Percentiles rank a stretch among this genome's conserved stretches.
phyloP scores from a whole-genome alignment of 371 early-diverging fungal species.

The Haplosporangium sp. region DNA sequence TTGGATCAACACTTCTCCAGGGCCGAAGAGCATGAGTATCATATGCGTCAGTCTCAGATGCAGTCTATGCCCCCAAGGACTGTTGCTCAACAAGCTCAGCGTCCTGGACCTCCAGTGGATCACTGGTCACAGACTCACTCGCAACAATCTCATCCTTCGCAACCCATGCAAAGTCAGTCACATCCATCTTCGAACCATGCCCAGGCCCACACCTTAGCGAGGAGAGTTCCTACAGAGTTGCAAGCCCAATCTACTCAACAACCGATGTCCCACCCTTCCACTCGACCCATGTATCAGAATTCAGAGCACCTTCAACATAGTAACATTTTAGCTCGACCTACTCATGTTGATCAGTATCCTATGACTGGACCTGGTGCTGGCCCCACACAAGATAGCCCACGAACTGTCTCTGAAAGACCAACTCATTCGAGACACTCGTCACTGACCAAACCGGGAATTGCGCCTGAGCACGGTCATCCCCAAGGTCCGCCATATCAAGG shows the following conservation, averaged over 20 bases:
- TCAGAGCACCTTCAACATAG: conserved; percentile 15
- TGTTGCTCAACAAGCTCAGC: conserved; percentile 12
- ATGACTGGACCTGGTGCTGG: neutral
- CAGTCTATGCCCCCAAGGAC: conserved; percentile 13
- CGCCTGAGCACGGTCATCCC: conserved; percentile 12
- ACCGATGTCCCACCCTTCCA: neutral
- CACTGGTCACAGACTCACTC: conserved; percentile 22
- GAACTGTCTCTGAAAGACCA: conserved; percentile 16
- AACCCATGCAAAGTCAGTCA: conserved; percentile 2
- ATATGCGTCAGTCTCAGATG: conserved; percentile 26
- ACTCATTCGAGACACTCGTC: conserved; percentile 39
- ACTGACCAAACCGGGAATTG: conserved; percentile 18
- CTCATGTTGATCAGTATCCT: conserved; percentile 20
- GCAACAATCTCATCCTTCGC: conserved; percentile 3
- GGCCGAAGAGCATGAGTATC: conserved; percentile 29
- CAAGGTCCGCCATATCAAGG: conserved; percentile 18
- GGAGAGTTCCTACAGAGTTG: conserved; percentile 18
- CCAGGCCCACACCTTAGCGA: conserved; percentile 1
- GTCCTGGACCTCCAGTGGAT: conserved; percentile 17
- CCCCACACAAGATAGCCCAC: conserved; percentile 13
- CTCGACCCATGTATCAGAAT: conserved; percentile 10
- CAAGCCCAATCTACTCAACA: conserved; percentile 13
- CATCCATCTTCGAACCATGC: conserved; percentile 2
- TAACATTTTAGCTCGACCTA: neutral
- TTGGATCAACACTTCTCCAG: conserved; percentile 7